Conservation (phyloP, 2,329 filamentous ascomycete genomes). For the Myriosclerotinia curreyana region DNA sequence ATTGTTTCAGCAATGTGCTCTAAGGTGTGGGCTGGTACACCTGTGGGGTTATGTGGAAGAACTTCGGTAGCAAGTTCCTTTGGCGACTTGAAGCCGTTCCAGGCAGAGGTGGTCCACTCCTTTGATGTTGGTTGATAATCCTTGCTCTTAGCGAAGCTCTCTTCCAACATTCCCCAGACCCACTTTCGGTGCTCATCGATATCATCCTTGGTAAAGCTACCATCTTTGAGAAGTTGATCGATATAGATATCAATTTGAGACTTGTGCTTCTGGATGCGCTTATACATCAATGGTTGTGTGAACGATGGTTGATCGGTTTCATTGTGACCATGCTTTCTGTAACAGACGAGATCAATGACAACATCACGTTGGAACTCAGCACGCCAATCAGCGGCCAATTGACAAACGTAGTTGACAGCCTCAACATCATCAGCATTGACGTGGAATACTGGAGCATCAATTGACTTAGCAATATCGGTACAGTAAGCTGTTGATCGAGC, state of each 20-base stretch:
- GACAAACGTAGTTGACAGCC: constrained; percentile 97
- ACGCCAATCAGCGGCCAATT: constrained; percentile 95
- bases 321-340: constrained; percentile 98
- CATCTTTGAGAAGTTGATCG: constrained; percentile 84
- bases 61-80: constrained; percentile 96
- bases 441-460: constrained; percentile 97
- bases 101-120: constrained; percentile 97
- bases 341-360: constrained; percentile 97
- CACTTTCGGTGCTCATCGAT: constrained; percentile 99
- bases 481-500: constrained; percentile 97
- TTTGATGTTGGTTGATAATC: constrained; percentile 95
- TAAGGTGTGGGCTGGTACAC: constrained; percentile 68
- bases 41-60: constrained; percentile 85
- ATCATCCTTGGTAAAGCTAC: constrained; percentile 95
- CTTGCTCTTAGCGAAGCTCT: constrained; percentile 95
- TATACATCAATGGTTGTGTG: constrained; percentile 99
- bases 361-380: constrained; percentile 98
- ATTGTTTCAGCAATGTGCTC: constrained; percentile 81
- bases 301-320: constrained; percentile 99
- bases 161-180: constrained; percentile 99
- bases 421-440: constrained; percentile 98
- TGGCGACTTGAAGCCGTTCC: constrained; percentile 99
- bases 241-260: constrained; percentile 88
- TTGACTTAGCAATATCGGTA: constrained; percentile 98
- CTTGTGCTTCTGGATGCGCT: constrained; percentile 83